Conservation (phyloP, 1,139 yeast genomes). For the Pneumocystis carinii region DNA sequence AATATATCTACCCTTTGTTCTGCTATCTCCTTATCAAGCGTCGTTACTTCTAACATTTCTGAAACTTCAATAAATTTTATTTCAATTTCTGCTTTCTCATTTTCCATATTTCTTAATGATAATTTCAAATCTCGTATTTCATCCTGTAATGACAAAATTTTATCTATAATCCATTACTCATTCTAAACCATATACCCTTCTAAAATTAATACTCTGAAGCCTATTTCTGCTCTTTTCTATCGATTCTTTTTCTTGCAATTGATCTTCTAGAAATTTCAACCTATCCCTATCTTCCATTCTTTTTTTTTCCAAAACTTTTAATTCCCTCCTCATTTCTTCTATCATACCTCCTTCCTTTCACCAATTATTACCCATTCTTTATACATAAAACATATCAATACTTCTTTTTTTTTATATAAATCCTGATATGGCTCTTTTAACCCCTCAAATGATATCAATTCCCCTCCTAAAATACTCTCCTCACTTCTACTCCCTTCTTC, state of each 20-base stretch:
- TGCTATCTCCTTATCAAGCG: slow-evolving; percentile 42
- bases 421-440: neutral
- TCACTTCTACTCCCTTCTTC: no score
- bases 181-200: slow-evolving; percentile 16
- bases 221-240: slow-evolving; percentile 31
- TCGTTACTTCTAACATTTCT: slow-evolving; percentile 37
- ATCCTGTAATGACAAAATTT: slow-evolving; percentile 24
- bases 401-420: neutral
- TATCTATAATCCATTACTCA: slow-evolving; percentile 13
- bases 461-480: neutral
- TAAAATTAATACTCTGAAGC: slow-evolving; percentile 30
- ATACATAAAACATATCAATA: neutral
- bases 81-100: slow-evolving; percentile 24
- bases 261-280: slow-evolving; percentile 16
- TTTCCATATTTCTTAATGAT: slow-evolving; percentile 17
- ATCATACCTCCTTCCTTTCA: neutral
- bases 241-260: slow-evolving; percentile 20
- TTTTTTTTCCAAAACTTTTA: slow-evolving; percentile 22
- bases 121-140: slow-evolving; percentile 23
- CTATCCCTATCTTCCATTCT: slow-evolving; percentile 21
- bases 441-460: neutral
- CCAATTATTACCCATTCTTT: neutral
- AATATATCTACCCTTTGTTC: slow-evolving; percentile 31
- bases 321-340: slow-evolving; percentile 21
- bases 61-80: slow-evolving; percentile 26